These are phyloP conservation scores for Carallia brachiata DNA, from an alignment of 345 rosid species.

Conservation along the genomic window DNA sequence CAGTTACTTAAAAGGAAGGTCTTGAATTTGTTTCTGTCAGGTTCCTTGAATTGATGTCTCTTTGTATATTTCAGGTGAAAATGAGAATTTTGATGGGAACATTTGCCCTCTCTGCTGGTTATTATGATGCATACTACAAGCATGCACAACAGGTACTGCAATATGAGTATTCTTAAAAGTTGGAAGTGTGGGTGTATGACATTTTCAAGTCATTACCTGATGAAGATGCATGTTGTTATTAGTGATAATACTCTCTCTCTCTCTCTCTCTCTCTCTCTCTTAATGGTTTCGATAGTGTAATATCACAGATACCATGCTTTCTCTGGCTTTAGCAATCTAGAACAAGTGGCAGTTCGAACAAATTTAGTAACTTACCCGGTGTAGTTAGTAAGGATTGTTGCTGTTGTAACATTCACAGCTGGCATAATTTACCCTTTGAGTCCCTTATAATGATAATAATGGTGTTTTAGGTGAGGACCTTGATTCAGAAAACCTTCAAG, in stretches of 20 bases:
- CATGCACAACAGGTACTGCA: constrained; percentile 81
- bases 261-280: not conserved
- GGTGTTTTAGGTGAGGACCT: constrained; percentile 69
- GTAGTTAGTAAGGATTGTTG: not conserved
- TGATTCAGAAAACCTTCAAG: constrained; percentile 66
- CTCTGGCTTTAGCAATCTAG: not conserved
- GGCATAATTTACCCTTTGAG: not conserved
- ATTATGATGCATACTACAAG: constrained; percentile 91
- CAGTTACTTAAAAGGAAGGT: not conserved
- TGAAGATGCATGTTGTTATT: constrained; percentile 6
- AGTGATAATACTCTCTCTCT: not conserved
- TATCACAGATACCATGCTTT: not conserved
- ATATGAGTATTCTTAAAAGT: not conserved
- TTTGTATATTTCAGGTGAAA: constrained; percentile 55
- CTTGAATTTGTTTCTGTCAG: not conserved
- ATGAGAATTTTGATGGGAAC: constrained; percentile 98
- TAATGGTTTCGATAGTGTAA: not conserved
- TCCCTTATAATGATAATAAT: constrained; percentile 22
- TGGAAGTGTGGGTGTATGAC: not conserved
- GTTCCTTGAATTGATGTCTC: not conserved
- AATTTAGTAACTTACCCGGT: not conserved
- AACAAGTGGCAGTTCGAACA: not conserved
- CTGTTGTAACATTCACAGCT: not conserved
- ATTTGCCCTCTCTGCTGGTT: constrained; percentile 91
- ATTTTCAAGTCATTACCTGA: not conserved